Evolutionary conservation across 225 moss, liverwort and hornwort genomes (phyloP), one percentile per base, ranked within the genome.

Genomic region (Straminergon stramineum): DNA sequence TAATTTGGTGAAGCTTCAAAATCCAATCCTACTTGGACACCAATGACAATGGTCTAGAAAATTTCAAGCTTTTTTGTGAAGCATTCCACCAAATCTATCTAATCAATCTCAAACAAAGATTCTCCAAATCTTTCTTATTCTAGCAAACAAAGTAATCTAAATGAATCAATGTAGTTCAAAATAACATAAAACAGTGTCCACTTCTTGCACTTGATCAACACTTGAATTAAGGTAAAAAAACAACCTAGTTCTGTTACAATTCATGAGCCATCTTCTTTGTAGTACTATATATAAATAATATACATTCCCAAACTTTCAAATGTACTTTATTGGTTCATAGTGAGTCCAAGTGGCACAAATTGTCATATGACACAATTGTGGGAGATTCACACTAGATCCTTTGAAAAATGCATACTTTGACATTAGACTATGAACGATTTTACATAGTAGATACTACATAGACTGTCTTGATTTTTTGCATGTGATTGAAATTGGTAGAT

Each of bases 21-120:
- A 7, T 39, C 0, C 1, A 2, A 26, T 71, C 37, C 39, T 70
- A 5, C 1, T 24, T 70, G 1, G 15, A 71, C 5, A 5, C 8
- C 13, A 26, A 41, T 41, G 7, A 12, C 9, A 15, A 24, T 70
- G 39, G 23, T 24, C 7, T 39, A 39, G 6, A 70, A 39, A 39
- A 4, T 8, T 41, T 70, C 3, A 21, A 15, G 3, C 3, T 15
- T 26, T 67, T 26, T 41, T 39, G 15, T 69, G 4, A 24, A 70
- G 24, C 12, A 24, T 15, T 70, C 39, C 10, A 39, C 15, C 5
- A 71, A 41, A 15, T 41, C 8, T 24, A 26, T 24, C 34, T 8
- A 13, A 70, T 24, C 2, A 13, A 70, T 24, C 2, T 1, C 8
- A 70, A 4, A 2, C 8, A 70, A 70, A 70, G 39, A 70, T 70